Evolutionary conservation across 306 rosid genomes (phyloP).

Genomic region (Prinsepia uniflora): DNA sequence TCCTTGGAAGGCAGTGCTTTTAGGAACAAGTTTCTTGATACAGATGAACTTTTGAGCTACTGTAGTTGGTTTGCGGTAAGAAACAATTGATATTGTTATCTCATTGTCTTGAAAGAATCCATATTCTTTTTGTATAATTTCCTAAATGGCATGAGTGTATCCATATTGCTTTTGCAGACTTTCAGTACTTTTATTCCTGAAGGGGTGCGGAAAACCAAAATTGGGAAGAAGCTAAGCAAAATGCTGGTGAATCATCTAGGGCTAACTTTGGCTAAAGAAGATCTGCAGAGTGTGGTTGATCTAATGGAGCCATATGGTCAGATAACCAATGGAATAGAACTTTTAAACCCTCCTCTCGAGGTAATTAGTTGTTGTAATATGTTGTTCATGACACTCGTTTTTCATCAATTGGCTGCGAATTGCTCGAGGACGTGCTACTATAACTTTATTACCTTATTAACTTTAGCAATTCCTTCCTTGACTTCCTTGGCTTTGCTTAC

Average conservation of each 20-base stretch:
- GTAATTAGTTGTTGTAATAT: slow-evolving; percentile 30
- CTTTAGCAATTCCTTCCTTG: background rate
- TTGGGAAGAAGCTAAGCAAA: slow-evolving; percentile 46
- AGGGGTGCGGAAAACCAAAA: slow-evolving; percentile 61
- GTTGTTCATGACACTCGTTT: background rate
- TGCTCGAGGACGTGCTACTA: background rate
- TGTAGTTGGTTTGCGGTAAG: slow-evolving; percentile 82
- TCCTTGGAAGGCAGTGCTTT: slow-evolving; percentile 94
- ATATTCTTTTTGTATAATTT: slow-evolving; percentile 21
- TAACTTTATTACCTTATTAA: background rate
- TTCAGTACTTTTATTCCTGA: slow-evolving; percentile 58
- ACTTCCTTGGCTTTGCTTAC: background rate
- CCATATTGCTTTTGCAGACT: slow-evolving; percentile 57
- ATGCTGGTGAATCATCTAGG: slow-evolving; percentile 85
- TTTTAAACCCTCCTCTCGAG: slow-evolving; percentile 82
- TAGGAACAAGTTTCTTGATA: slow-evolving; percentile 76
- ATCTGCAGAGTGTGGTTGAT: slow-evolving; percentile 78
- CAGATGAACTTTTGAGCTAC: slow-evolving; percentile 88
- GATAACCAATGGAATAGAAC: slow-evolving; percentile 91
- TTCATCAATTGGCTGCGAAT: background rate
- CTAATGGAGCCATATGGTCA: slow-evolving; percentile 99
- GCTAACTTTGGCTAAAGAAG: slow-evolving; percentile 66
- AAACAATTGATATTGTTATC: slow-evolving; percentile 15
- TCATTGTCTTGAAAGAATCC: background rate
- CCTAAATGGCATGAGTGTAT: slow-evolving; percentile 12